These are phyloP conservation scores for Pyrus communis DNA, from an alignment of 306 rosid species.

Conservation along the genomic window DNA sequence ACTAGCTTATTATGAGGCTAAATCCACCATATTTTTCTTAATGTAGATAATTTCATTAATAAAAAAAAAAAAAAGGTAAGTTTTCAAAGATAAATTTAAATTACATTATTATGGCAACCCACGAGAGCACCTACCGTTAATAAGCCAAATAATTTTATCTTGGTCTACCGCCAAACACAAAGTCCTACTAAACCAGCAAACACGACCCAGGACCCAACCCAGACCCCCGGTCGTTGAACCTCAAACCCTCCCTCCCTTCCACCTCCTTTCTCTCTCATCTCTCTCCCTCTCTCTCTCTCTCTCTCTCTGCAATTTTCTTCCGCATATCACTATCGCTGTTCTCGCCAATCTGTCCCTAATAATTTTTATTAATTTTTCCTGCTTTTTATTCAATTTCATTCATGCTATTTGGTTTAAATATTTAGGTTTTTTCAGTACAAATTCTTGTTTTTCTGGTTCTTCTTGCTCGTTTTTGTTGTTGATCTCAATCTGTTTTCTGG, in stretches of 20 bases:
- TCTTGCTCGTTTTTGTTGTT: slow-evolving; percentile 12
- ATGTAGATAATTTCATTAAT: too few species aligned
- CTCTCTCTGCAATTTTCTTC: not conserved
- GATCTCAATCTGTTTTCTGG: slow-evolving; percentile 30
- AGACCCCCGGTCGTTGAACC: not conserved
- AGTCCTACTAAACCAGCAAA: slow-evolving; percentile 5
- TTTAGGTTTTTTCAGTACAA: slow-evolving; percentile 12
- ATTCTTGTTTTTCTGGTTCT: not conserved
- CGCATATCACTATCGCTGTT: slow-evolving; percentile 20
- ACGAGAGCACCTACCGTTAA: not conserved
- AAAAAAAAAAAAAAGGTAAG: not conserved
- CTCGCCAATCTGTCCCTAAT: not conserved
- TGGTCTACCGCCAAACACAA: slow-evolving; percentile 18
- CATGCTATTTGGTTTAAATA: slow-evolving; percentile 17
- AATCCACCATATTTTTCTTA: too few species aligned
- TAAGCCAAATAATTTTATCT: not conserved
- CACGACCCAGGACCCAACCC: slow-evolving; percentile 19
- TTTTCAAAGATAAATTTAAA: not conserved
- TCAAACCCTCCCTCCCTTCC: not conserved
- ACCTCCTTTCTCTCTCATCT: not conserved
- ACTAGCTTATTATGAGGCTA: too few species aligned
- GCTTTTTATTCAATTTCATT: slow-evolving; percentile 16
- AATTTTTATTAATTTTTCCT: slow-evolving; percentile 6
- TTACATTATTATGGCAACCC: too few species aligned
- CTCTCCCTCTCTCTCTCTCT: not conserved